A percentile compares a stretch with the other conserved stretches of the same genome.
phyloP scores from a whole-genome alignment of 2,329 filamentous ascomycete genomes.

The Aspergillus arachidicola region DNA sequence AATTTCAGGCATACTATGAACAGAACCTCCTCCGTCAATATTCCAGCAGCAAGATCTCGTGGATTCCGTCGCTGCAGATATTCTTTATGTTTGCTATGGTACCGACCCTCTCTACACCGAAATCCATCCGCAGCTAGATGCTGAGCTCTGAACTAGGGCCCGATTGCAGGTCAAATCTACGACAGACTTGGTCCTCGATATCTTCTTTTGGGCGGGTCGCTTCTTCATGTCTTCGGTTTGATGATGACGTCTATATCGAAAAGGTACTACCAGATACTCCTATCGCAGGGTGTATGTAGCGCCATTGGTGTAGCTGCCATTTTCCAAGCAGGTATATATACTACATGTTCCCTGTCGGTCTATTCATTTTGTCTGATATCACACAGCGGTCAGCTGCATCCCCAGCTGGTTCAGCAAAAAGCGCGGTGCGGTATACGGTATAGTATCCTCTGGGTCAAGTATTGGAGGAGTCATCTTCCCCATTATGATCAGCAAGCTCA shows the following conservation, averaged over 20 bases:
- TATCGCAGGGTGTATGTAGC: conserved; percentile 55
- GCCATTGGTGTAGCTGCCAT: conserved; percentile 43
- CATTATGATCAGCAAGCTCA: conserved; percentile 58
- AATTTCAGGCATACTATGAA: conserved; percentile 18
- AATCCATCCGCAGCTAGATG: neutral
- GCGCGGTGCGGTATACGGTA: conserved; percentile 54
- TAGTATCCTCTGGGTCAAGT: conserved; percentile 55
- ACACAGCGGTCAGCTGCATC: conserved; percentile 20
- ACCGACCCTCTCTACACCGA: neutral
- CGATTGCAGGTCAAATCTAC: conserved; percentile 62
- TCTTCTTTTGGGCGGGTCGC: conserved; percentile 51
- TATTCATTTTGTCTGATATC: conserved; percentile 1
- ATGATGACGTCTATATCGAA: conserved; percentile 33
- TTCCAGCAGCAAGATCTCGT: conserved; percentile 12
- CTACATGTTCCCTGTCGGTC: neutral
- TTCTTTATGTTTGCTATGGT: conserved; percentile 19
- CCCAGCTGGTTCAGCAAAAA: conserved; percentile 56
- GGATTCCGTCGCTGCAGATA: conserved; percentile 16
- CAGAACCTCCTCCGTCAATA: conserved; percentile 2
- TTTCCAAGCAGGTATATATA: neutral
- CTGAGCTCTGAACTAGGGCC: conserved; percentile 22
- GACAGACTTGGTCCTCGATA: conserved; percentile 63
- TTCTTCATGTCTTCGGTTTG: conserved; percentile 54
- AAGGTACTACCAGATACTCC: conserved; percentile 56
- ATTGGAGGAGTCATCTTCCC: conserved; percentile 60